phyloP scores from a whole-genome alignment of 441 rosid genomes.

The Euphorbia celastroides region DNA sequence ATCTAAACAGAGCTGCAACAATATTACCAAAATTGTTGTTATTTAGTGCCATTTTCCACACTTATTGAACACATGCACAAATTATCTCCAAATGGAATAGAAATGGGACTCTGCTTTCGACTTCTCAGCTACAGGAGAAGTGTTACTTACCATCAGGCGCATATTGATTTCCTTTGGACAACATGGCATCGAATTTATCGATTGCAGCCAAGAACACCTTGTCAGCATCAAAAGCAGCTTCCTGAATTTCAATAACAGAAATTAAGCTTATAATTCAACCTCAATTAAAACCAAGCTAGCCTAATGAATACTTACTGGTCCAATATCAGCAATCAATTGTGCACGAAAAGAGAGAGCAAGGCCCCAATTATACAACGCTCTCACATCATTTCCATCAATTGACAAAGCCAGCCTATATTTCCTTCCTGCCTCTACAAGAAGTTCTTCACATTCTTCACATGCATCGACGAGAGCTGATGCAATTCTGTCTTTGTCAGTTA shows the following conservation, averaged over 20 bases:
- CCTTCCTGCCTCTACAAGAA: constrained; percentile 64
- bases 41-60: neutral
- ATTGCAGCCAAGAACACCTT: constrained; percentile 70
- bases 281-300: too few relatives aligned
- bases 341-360: constrained; percentile 75
- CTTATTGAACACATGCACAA: neutral
- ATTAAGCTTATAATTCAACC: constrained; percentile 1
- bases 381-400: constrained; percentile 57
- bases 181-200: constrained; percentile 64
- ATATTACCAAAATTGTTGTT: neutral
- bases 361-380: constrained; percentile 73
- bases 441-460: constrained; percentile 70
- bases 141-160: constrained; percentile 52
- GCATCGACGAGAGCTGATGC: constrained; percentile 39
- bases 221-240: constrained; percentile 67
- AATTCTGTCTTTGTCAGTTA: constrained; percentile 31
- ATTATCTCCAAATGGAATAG: neutral
- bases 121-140: neutral
- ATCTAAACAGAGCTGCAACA: constrained; percentile 59
- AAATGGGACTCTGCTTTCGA: neutral
- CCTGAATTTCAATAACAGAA: constrained; percentile 32
- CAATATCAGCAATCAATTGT: constrained; percentile 63
- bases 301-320: constrained; percentile 49
- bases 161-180: constrained; percentile 55
- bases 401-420: constrained; percentile 58